A percentile compares a stretch with the other conserved stretches of the same genome.
Evolutionary conservation across 257 asterid species (phyloP).

Genomic region (Echites panduratus): DNA sequence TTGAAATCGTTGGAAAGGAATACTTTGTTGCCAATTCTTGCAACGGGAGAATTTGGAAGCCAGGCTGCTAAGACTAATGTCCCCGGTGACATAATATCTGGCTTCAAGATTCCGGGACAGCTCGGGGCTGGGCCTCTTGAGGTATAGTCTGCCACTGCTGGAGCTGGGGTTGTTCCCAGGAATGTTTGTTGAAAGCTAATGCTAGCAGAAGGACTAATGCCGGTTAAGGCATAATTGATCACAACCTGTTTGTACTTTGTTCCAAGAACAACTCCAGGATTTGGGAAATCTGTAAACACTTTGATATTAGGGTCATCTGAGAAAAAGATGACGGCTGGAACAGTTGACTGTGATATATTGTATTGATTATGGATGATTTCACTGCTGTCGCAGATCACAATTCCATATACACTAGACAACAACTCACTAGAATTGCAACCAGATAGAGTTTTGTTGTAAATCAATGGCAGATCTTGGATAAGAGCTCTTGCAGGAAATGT

Average conservation of each 20-base stretch:
- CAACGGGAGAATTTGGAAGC: background rate
- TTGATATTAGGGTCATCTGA: background rate
- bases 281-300: background rate
- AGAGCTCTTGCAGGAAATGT: conserved; percentile 33
- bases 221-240: conserved; percentile 5
- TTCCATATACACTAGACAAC: conserved; percentile 18
- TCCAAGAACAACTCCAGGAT: conserved; percentile 12
- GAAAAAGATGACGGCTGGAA: conserved; percentile 15
- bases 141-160: conserved; percentile 4
- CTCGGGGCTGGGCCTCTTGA: conserved; percentile 16
- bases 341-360: background rate
- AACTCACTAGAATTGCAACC: conserved; percentile 32
- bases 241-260: conserved; percentile 5
- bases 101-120: conserved; percentile 13
- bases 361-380: background rate
- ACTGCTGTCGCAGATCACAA: background rate
- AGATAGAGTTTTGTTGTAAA: conserved; percentile 32
- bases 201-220: background rate
- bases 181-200: conserved; percentile 14
- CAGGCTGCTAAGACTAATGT: conserved; percentile 11
- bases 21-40: background rate
- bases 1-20: background rate
- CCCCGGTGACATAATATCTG: conserved; percentile 21
- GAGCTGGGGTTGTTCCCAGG: conserved; percentile 11
- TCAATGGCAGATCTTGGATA: conserved; percentile 31